Percentiles rank a stretch among this genome's conserved stretches.
phyloP scores from a whole-genome alignment of 2,329 filamentous ascomycete species.

The Ascochyta fabae region DNA sequence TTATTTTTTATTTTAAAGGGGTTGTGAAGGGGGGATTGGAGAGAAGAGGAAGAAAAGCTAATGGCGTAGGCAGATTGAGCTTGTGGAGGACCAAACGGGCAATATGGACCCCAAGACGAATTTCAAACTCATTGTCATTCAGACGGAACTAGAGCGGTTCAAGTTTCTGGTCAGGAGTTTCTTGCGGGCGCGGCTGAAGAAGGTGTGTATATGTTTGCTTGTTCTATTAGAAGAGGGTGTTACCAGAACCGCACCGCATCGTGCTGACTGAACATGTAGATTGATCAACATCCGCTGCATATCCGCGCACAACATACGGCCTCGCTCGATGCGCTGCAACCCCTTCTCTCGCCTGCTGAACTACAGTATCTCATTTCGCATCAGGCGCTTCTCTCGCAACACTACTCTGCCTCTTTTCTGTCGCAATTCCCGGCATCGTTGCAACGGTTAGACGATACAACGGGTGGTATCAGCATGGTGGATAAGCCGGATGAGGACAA shows the following conservation, averaged over 20 bases:
- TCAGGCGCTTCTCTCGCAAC: conserved; percentile 80
- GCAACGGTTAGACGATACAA: conserved; percentile 87
- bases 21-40: not conserved
- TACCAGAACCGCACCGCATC: not conserved
- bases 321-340: conserved; percentile 57
- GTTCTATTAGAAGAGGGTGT: not conserved
- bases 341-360: conserved; percentile 75
- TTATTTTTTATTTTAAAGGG: not conserved
- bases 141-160: conserved; percentile 93
- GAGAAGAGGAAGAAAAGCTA: conserved; percentile 13
- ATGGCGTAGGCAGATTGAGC: conserved; percentile 52
- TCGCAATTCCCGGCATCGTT: conserved; percentile 78
- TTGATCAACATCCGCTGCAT: conserved; percentile 78
- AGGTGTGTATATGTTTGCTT: conserved; percentile 60
- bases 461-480: conserved; percentile 90
- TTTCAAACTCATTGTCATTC: conserved; percentile 90
- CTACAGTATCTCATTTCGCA: conserved; percentile 83
- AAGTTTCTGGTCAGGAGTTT: conserved; percentile 89
- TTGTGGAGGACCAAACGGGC: conserved; percentile 69
- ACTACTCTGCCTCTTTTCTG: conserved; percentile 87
- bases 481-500: conserved; percentile 82
- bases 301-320: conserved; percentile 62
- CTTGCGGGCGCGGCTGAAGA: conserved; percentile 82
- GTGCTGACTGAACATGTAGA: conserved; percentile 53
- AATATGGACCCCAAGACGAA: conserved; percentile 90